Conservation (phyloP, 2,329 filamentous ascomycete genomes). For the Botryosphaeria dothidea region DNA sequence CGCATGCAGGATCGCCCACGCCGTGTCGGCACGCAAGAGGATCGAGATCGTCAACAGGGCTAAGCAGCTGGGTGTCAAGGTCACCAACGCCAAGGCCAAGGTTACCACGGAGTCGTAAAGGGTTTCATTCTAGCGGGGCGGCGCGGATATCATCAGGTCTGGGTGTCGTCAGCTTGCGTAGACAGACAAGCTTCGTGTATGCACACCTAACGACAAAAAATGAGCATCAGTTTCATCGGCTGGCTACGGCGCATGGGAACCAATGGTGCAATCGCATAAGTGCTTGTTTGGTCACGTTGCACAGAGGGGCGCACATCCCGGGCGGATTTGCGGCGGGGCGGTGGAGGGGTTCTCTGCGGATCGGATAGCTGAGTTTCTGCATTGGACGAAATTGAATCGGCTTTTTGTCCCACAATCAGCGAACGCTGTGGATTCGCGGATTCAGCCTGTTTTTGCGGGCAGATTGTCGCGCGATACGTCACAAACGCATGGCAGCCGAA, state of each 20-base stretch:
- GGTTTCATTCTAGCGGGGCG: constrained; percentile 22
- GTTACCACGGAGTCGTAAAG: constrained; percentile 84
- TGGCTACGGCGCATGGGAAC: constrained; percentile 8
- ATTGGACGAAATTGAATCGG: constrained; percentile 13
- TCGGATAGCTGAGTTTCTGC: constrained; percentile 9
- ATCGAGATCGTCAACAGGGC: constrained; percentile 96
- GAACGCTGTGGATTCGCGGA: background rate
- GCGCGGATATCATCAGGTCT: constrained; percentile 20
- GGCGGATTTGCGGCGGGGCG: background rate
- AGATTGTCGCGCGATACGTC: constrained; percentile 7
- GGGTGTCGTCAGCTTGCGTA: constrained; percentile 21
- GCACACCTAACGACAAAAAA: constrained; percentile 21
- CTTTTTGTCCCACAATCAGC: constrained; percentile 13
- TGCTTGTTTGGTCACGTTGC: constrained; percentile 6
- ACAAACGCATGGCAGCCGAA: background rate
- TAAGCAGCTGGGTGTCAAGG: constrained; percentile 98
- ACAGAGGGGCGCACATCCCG: background rate
- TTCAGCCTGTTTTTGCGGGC: constrained; percentile 6
- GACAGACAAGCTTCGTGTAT: constrained; percentile 18
- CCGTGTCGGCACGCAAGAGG: constrained; percentile 97
- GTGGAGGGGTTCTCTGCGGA: constrained; percentile 7
- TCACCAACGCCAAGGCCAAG: constrained; percentile 99
- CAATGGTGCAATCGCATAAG: background rate
- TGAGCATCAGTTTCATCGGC: constrained; percentile 19
- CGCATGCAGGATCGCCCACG: constrained; percentile 80